These are phyloP conservation scores for Pseudocercospora crystallina DNA, from an alignment of 2,329 filamentous ascomycete species.

Conservation along the genomic window DNA sequence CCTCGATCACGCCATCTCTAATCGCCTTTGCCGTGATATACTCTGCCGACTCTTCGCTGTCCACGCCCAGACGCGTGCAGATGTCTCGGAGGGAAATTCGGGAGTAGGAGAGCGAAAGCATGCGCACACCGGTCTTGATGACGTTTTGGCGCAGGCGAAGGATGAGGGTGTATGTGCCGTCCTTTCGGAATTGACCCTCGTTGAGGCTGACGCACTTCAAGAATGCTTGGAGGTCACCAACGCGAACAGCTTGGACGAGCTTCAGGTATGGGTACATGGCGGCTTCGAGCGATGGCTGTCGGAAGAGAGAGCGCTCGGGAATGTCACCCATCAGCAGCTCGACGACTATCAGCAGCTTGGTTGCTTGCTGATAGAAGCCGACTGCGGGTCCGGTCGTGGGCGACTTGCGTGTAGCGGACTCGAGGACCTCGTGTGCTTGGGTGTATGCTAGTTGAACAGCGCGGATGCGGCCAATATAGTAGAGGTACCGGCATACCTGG, in stretches of 20 bases:
- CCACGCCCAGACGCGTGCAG: constrained; percentile 88
- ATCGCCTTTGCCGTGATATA: constrained; percentile 99
- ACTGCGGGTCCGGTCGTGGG: constrained; percentile 85
- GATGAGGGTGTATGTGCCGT: constrained; percentile 93
- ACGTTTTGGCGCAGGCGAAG: constrained; percentile 95
- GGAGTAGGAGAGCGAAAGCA: constrained; percentile 98
- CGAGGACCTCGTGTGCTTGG: constrained; percentile 91
- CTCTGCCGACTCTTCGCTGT: constrained; percentile 95
- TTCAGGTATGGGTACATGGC: constrained; percentile 90
- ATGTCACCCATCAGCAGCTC: constrained; percentile 99
- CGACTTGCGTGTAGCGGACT: constrained; percentile 90
- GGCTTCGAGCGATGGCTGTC: constrained; percentile 80
- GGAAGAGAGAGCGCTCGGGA: constrained; percentile 90
- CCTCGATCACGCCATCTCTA: constrained; percentile 94
- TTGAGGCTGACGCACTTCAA: constrained; percentile 80
- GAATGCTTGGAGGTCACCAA: constrained; percentile 94
- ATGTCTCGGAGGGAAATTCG: constrained; percentile 96
- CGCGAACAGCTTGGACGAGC: constrained; percentile 89
- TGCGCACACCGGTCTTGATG: constrained; percentile 98
- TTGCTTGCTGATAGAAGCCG: constrained; percentile 93
- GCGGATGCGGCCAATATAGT: constrained; percentile 94
- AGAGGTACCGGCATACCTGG: constrained; percentile 94
- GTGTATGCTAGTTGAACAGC: constrained; percentile 97
- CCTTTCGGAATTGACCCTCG: constrained; percentile 81
- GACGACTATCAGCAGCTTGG: constrained; percentile 93